These are phyloP conservation scores for Ceratocystis variospora DNA, from an alignment of 2,329 filamentous ascomycete genomes.

Conservation along the genomic window DNA sequence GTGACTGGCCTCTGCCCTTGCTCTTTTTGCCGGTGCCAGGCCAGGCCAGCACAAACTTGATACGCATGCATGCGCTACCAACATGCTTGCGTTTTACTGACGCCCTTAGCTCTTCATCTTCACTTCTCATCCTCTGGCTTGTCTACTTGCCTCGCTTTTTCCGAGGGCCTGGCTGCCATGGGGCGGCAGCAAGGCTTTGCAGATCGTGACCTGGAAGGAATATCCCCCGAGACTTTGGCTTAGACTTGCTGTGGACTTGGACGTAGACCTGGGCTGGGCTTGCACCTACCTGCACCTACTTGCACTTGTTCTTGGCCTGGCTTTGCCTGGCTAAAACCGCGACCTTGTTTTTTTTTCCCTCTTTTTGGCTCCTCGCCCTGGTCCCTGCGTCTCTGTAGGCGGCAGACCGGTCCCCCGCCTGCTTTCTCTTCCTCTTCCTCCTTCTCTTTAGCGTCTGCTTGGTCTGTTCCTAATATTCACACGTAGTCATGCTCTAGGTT, in stretches of 20 bases:
- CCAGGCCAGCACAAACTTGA: too few relatives aligned
- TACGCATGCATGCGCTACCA: too few relatives aligned
- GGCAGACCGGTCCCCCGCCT: not conserved
- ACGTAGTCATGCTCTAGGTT: not conserved
- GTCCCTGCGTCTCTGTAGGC: not conserved
- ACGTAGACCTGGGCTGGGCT: not conserved
- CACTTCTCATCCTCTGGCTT: not conserved
- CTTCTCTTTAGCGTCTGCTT: not conserved
- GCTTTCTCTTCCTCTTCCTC: not conserved
- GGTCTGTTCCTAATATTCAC: not conserved
- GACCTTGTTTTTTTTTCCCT: not conserved
- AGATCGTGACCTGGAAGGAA: conserved; percentile 6
- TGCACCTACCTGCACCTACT: too few relatives aligned
- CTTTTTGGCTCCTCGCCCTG: not conserved
- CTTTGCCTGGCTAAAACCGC: not conserved
- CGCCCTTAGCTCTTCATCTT: not conserved
- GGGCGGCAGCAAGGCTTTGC: not conserved
- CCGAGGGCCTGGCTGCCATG: not conserved
- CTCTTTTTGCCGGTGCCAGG: too few relatives aligned
- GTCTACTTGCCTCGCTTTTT: not conserved
- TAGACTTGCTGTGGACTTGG: not conserved
- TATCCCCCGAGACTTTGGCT: not conserved
- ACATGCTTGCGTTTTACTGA: too few relatives aligned
- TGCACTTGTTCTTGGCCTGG: not conserved
- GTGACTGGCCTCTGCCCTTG: too few relatives aligned